Conservation (phyloP, 176 grass and related monocot species). For the Canna indica region DNA sequence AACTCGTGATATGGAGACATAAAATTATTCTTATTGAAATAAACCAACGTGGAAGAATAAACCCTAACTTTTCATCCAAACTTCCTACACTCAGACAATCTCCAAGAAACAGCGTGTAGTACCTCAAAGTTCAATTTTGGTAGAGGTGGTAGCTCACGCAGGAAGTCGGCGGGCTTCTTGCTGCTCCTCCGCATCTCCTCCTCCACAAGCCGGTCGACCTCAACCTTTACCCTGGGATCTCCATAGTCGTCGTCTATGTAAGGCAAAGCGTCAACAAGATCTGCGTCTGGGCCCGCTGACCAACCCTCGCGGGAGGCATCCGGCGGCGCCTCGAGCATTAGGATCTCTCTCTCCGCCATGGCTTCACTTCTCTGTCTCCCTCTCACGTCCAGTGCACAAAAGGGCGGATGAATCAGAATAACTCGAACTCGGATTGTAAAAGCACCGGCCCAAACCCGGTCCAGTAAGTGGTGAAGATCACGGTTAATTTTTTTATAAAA, state of each 20-base stretch:
- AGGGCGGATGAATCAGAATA: too few relatives aligned
- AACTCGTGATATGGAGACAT: background rate
- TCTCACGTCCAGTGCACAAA: background rate
- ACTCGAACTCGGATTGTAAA: too few relatives aligned
- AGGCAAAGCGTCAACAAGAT: conserved; percentile 74
- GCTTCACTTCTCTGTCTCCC: background rate
- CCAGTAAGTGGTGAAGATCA: too few relatives aligned
- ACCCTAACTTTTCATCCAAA: conserved; percentile 2
- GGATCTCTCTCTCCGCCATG: conserved; percentile 44
- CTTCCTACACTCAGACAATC: background rate
- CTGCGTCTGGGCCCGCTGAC: conserved; percentile 51
- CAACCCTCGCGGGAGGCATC: conserved; percentile 19
- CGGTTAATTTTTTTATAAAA: too few relatives aligned
- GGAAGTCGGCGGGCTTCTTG: conserved; percentile 88
- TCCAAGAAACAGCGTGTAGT: background rate
- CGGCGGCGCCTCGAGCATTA: conserved; percentile 90
- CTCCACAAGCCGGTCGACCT: conserved; percentile 75
- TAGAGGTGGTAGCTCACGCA: conserved; percentile 68
- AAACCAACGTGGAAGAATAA: background rate
- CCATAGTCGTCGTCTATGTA: conserved; percentile 98
- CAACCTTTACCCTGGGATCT: conserved; percentile 61
- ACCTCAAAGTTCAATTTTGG: conserved; percentile 58
- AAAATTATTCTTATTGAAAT: background rate
- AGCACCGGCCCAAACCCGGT: too few relatives aligned
- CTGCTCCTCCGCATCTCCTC: conserved; percentile 78